phyloP scores from a whole-genome alignment of 1,284 basidiomycete species.

The Sporisorium graminicola region DNA sequence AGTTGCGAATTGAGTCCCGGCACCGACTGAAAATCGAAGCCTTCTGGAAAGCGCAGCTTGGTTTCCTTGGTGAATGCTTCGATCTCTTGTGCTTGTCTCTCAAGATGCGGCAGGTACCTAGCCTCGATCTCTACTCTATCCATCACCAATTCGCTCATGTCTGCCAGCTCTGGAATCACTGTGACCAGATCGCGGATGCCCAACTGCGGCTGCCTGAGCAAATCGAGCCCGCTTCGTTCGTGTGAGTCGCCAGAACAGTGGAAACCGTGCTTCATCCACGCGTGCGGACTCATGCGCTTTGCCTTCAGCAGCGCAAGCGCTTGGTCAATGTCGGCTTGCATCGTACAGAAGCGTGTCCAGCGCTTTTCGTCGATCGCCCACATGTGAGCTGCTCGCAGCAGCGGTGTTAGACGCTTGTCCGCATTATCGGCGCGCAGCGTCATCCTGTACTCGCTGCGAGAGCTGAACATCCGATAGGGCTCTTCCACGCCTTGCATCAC shows the following conservation, averaged over 20 bases:
- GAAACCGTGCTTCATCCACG: slow-evolving; percentile 67
- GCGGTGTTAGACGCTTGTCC: slow-evolving; percentile 79
- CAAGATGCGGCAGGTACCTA: slow-evolving; percentile 73
- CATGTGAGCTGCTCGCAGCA: slow-evolving; percentile 72
- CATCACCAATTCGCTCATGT: slow-evolving; percentile 70
- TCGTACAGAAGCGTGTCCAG: slow-evolving; percentile 75
- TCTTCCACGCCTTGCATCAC: slow-evolving; percentile 88
- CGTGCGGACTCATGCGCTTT: slow-evolving; percentile 62
- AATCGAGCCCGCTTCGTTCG: slow-evolving; percentile 76
- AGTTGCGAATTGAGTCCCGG: slow-evolving; percentile 82
- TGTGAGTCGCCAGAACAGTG: slow-evolving; percentile 66
- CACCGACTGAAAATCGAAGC: slow-evolving; percentile 78
- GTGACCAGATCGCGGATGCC: slow-evolving; percentile 72
- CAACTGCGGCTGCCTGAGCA: slow-evolving; percentile 78
- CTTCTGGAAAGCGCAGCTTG: slow-evolving; percentile 77
- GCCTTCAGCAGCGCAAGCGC: slow-evolving; percentile 74
- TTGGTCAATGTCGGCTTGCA: slow-evolving; percentile 74
- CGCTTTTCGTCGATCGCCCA: slow-evolving; percentile 78
- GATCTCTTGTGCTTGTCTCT: slow-evolving; percentile 81
- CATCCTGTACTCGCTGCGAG: slow-evolving; percentile 88
- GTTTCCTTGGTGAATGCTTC: slow-evolving; percentile 83
- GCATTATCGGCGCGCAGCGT: slow-evolving; percentile 88
- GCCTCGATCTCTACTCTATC: slow-evolving; percentile 43
- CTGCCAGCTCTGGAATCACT: slow-evolving; percentile 75
- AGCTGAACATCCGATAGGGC: slow-evolving; percentile 94